Evolutionary conservation across 2,329 filamentous ascomycete genomes (phyloP).

Genomic region (Epichloe sylvatica): DNA sequence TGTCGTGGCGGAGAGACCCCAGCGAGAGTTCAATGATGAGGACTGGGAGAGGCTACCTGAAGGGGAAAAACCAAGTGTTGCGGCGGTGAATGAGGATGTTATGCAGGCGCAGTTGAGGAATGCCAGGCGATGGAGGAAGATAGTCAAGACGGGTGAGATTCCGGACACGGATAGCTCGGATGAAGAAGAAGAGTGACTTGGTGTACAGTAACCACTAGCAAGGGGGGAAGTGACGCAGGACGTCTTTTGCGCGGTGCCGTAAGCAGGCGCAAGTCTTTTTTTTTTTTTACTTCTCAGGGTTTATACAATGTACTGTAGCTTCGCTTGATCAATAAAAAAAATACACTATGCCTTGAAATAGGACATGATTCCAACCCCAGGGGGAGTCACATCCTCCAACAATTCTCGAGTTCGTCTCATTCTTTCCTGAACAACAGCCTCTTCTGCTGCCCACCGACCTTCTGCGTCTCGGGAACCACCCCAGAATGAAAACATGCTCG

Average conservation of each 20-base stretch:
- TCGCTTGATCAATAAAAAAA: background rate
- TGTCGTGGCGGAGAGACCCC: conserved; percentile 14
- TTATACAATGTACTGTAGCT: background rate
- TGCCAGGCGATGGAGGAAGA: conserved; percentile 14
- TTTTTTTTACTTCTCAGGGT: background rate
- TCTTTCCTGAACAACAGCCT: conserved; percentile 39
- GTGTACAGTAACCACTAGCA: background rate
- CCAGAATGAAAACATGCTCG: conserved; percentile 24
- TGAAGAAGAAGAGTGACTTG: background rate
- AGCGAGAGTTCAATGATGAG: conserved; percentile 12
- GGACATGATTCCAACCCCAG: conserved; percentile 19
- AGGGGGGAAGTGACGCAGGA: background rate
- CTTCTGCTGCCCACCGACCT: conserved; percentile 40
- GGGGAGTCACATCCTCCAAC: conserved; percentile 32
- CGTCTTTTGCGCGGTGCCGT: too few species aligned
- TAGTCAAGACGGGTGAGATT: conserved; percentile 8
- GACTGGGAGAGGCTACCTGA: conserved; percentile 19
- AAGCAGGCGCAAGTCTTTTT: background rate
- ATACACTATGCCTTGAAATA: conserved; percentile 23
- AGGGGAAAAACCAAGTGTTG: conserved; percentile 16
- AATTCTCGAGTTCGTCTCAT: conserved; percentile 36
- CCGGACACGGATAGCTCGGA: conserved; percentile 1
- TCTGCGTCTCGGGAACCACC: conserved; percentile 21
- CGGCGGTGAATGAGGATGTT: conserved; percentile 7
- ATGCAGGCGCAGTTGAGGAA: conserved; percentile 14